Evolutionary conservation across 345 rosid genomes (phyloP), one percentile per base, ranked within the genome.

Genomic region (Citrus medica): DNA sequence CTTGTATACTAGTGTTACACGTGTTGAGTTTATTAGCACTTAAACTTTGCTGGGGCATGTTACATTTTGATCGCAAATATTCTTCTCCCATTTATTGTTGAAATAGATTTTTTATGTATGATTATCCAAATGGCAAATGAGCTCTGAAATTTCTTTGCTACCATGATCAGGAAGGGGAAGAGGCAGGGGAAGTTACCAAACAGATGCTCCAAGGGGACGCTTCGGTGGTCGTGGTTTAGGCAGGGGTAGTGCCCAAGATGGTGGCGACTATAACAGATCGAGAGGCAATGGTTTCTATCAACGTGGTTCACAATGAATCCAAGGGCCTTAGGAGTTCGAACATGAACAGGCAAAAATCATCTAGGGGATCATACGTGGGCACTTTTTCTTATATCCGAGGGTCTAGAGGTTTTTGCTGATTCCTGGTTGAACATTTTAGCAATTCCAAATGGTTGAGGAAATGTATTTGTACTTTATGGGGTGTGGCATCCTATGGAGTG

Each of bases 231-330:
- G 92, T 32, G 67, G 82, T 77, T 82, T 71, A 62, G 92, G 95
- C 38, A 88, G 97, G 84, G 95, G 92, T 71, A 83, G 80, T 76
- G 48, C 71, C 90, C 92, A 88, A 77, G 99, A 92, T 25, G 85
- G 88, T 19, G 77, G 88, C 7, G 97, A 94, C 76, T 89, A 88
- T 91, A 67, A 77, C 82, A 88, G 93, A 67, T 59, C 80, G 22
- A 89, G 97, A 79, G 95, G 95, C 74, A 92, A 93, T 66, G 95
- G 92, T 63, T 85, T 85, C 83, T 83, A 87, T 81, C 86, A 84
- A 79, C 93, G 93, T n/a, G 86, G 88, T 74, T 78, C 89, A 5
- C 84, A 87, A 71, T 90, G 77, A 86, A 78, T 22, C 17, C 2
- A 58, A 24, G 60, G 30, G 28, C n/a, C 24, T 25, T 5, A 0